Conservation (phyloP, 2,329 filamentous ascomycete genomes). For the Zymoseptoria passerinii region DNA sequence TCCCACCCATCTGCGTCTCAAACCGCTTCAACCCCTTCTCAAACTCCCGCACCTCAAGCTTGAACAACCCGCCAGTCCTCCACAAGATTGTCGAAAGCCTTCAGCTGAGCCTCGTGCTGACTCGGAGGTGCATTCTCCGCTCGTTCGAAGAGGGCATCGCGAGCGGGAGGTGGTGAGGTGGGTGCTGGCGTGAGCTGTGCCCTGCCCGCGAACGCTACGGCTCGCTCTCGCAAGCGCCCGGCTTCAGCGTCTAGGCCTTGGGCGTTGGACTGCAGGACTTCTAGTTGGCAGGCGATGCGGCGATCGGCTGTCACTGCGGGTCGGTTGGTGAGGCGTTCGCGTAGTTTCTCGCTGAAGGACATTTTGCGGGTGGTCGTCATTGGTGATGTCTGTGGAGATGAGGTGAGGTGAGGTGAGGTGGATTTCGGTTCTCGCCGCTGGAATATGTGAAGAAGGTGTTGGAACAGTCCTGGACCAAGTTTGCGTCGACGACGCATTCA, state of each 20-base stretch:
- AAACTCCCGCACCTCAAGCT: conserved; percentile 2
- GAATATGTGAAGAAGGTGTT: neutral
- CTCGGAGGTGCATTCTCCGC: conserved; percentile 1
- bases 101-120: conserved; percentile 6
- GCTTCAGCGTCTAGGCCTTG: conserved; percentile 1
- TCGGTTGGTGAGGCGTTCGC: neutral
- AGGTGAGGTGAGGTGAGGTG: neutral
- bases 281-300: neutral
- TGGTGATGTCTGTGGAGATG: neutral
- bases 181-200: conserved; percentile 2
- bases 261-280: conserved; percentile 6
- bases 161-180: neutral
- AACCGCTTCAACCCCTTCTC: conserved; percentile 3
- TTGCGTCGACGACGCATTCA: neutral
- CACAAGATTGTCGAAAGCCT: neutral
- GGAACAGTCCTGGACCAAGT: neutral
- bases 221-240: conserved; percentile 1
- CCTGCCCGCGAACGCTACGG: neutral
- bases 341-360: neutral
- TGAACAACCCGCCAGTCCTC: conserved; percentile 1
- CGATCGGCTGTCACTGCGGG: neutral
- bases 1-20: neutral
- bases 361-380: neutral
- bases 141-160: conserved; percentile 5
- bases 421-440: neutral